A percentile compares a stretch with the other conserved stretches of the same genome.
These are phyloP conservation scores for Ramaria sp. DNA, from an alignment of 768 basidiomycete genomes.

Conservation along the genomic window DNA sequence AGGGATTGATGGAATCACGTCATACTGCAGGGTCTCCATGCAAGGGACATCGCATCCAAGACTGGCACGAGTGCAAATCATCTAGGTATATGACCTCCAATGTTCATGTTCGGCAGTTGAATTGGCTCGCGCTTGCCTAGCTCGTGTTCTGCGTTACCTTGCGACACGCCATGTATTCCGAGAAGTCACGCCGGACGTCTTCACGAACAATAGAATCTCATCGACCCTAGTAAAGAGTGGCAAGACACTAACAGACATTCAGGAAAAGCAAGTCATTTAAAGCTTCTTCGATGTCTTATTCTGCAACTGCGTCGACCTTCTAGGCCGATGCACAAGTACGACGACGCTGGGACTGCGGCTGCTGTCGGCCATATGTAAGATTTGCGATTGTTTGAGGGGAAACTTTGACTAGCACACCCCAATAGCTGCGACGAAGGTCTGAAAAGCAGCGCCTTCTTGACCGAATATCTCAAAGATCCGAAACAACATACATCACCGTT, in stretches of 20 bases:
- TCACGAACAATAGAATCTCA: constrained; percentile 58
- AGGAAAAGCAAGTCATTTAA: constrained; percentile 7
- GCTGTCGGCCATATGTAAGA: constrained; percentile 33
- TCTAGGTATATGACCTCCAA: not conserved
- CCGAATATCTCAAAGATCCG: constrained; percentile 35
- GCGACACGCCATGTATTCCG: constrained; percentile 70
- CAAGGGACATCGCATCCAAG: not conserved
- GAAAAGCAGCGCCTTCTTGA: constrained; percentile 67
- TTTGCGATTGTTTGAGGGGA: constrained; percentile 15
- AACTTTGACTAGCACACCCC: not conserved
- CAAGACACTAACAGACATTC: constrained; percentile 40
- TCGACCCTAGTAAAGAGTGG: constrained; percentile 52
- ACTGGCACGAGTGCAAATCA: not conserved
- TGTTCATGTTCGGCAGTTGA: not conserved
- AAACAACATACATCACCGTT: not conserved
- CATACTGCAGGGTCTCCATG: constrained; percentile 25
- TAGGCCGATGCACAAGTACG: constrained; percentile 54
- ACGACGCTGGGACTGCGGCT: constrained; percentile 47
- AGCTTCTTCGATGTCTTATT: not conserved
- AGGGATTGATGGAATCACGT: constrained; percentile 17
- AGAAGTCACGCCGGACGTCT: constrained; percentile 62
- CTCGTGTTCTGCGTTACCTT: constrained; percentile 63
- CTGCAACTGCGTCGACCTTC: constrained; percentile 29
- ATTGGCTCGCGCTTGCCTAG: constrained; percentile 22
- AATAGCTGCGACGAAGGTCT: constrained; percentile 64